A percentile compares a stretch with the other conserved stretches of the same genome.
phyloP scores from a whole-genome alignment of 306 rosid genomes.

The Malus orientalis region DNA sequence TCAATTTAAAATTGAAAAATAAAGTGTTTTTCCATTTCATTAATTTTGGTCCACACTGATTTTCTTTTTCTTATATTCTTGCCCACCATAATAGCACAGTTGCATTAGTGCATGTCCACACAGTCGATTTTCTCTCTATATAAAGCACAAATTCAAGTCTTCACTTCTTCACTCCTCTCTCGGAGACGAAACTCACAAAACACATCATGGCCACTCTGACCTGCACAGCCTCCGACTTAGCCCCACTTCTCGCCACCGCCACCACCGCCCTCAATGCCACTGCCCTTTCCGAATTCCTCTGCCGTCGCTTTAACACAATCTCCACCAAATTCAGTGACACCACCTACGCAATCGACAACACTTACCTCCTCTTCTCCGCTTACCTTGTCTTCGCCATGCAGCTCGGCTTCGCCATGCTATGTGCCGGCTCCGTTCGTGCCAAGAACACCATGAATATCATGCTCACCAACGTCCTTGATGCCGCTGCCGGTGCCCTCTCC shows the following conservation, averaged over 20 bases:
- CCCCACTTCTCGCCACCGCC: constrained; percentile 25
- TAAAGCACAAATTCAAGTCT: neutral
- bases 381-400: constrained; percentile 90
- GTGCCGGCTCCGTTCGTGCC: constrained; percentile 86
- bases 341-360: constrained; percentile 47
- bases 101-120: neutral
- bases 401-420: constrained; percentile 92
- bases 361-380: constrained; percentile 66
- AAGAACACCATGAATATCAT: constrained; percentile 90
- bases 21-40: too few species aligned
- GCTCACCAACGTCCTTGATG: constrained; percentile 90
- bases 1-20: too few species aligned
- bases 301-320: constrained; percentile 35
- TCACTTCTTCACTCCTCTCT: neutral
- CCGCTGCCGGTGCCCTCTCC: constrained; percentile 68
- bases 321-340: constrained; percentile 34
- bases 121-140: neutral
- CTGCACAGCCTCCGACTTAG: constrained; percentile 48
- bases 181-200: neutral
- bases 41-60: too few species aligned
- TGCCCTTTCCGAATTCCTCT: constrained; percentile 46
- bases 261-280: constrained; percentile 19
- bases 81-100: neutral
- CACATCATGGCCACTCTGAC: constrained; percentile 38
- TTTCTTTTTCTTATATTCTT: neutral